These are phyloP conservation scores for Amauroascus niger DNA, from an alignment of 2,329 filamentous ascomycete genomes.

Conservation along the genomic window DNA sequence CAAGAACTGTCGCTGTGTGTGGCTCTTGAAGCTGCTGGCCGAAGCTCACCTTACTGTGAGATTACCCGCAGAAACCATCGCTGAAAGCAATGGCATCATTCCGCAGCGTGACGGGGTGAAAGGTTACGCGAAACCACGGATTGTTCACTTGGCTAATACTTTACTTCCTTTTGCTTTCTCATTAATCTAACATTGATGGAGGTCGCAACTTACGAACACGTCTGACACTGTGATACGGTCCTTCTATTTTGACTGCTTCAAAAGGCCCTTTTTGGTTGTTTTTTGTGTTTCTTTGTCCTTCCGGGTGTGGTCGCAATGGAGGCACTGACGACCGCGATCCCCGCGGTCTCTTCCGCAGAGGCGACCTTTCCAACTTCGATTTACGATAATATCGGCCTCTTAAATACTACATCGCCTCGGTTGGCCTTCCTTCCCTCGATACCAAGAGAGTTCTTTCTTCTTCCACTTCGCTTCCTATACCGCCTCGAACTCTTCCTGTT, in stretches of 20 bases:
- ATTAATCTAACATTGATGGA: background rate
- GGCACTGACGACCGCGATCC: background rate
- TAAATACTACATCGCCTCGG: background rate
- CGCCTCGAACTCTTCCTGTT: constrained; percentile 17
- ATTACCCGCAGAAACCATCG: background rate
- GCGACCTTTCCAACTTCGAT: background rate
- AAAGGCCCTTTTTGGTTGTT: no score
- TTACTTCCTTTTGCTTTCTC: background rate
- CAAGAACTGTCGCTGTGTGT: background rate
- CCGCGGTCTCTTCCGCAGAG: background rate
- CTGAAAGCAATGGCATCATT: background rate
- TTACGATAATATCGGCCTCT: background rate
- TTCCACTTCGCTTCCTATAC: constrained; percentile 18
- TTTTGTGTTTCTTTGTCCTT: background rate
- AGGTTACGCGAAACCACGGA: background rate
- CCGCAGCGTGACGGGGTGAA: background rate
- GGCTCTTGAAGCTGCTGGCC: background rate
- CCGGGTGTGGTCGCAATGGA: constrained; percentile 6
- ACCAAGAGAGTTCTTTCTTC: constrained; percentile 10
- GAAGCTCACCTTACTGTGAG: background rate
- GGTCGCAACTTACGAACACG: background rate
- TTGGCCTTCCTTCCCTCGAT: background rate
- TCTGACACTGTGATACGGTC: background rate
- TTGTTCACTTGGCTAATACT: background rate
- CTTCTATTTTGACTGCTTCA: no score